A percentile compares a stretch with the other conserved stretches of the same genome.
Evolutionary conservation across 177 flowering plant species (phyloP).

Genomic region (Tripterygium wilfordii): DNA sequence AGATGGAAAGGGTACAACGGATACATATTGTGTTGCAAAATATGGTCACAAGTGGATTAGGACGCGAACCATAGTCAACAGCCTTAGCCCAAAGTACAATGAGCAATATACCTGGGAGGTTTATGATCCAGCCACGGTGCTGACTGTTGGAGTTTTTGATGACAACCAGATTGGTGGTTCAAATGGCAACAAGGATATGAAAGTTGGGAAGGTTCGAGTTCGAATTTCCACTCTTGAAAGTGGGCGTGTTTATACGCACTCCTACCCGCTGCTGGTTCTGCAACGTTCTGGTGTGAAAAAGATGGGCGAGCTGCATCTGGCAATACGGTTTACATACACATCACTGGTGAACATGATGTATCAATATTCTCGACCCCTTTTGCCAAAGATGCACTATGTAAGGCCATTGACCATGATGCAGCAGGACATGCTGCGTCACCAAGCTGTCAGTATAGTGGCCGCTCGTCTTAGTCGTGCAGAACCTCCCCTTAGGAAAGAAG

Average conservation of each 20-base stretch:
- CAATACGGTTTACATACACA: conserved; percentile 49
- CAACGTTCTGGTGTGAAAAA: conserved; percentile 65
- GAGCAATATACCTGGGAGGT: conserved; percentile 81
- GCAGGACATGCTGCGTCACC: conserved; percentile 41
- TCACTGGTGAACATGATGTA: conserved; percentile 38
- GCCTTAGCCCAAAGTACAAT: conserved; percentile 49
- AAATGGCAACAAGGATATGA: conserved; percentile 27
- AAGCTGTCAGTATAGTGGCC: conserved; percentile 60
- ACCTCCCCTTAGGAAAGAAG: conserved; percentile 75
- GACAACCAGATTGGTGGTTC: conserved; percentile 34
- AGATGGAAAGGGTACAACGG: conserved; percentile 52
- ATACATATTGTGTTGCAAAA: conserved; percentile 63
- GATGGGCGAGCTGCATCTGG: conserved; percentile 66
- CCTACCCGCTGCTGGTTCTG: conserved; percentile 54
- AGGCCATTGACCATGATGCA: conserved; percentile 42
- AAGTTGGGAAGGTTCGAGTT: conserved; percentile 57
- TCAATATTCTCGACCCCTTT: conserved; percentile 35
- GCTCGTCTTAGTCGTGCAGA: conserved; percentile 72
- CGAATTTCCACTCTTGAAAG: conserved; percentile 60
- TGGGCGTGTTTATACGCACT: conserved; percentile 56
- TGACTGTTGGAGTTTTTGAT: conserved; percentile 60
- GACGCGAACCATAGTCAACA: conserved; percentile 51
- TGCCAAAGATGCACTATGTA: conserved; percentile 65
- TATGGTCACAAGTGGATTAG: conserved; percentile 66
- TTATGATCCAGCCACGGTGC: conserved; percentile 60